phyloP scores from a whole-genome alignment of 495 filamentous ascomycete species.

The Bathelium albidoporum region DNA sequence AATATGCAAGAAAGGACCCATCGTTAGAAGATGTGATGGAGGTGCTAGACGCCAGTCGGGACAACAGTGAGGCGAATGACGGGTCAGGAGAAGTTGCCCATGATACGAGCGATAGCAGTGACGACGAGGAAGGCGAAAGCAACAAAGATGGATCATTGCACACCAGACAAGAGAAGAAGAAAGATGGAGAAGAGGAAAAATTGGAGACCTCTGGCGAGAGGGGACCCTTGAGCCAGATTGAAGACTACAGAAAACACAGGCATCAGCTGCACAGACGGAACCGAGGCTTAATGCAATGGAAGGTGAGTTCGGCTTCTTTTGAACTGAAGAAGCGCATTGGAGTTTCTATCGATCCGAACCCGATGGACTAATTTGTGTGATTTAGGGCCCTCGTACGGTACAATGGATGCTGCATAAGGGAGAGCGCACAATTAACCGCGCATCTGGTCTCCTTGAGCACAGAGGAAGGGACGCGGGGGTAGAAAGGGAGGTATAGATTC shows the following conservation, averaged over 20 bases:
- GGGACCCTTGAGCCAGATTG: slow-evolving; percentile 33
- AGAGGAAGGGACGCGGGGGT: slow-evolving; percentile 31
- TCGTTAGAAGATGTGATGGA: slow-evolving; percentile 51
- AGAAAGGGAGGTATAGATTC: slow-evolving; percentile 35
- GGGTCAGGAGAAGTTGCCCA: neutral
- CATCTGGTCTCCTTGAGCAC: slow-evolving; percentile 30
- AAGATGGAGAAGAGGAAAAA: slow-evolving; percentile 20
- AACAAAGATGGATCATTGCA: slow-evolving; percentile 9
- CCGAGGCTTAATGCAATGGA: slow-evolving; percentile 41
- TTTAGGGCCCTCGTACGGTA: slow-evolving; percentile 30
- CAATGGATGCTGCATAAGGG: slow-evolving; percentile 33
- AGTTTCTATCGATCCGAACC: neutral
- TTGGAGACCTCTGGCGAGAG: slow-evolving; percentile 24
- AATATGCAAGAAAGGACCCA: slow-evolving; percentile 38
- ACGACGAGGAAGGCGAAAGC: slow-evolving; percentile 14
- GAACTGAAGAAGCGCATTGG: slow-evolving; percentile 1
- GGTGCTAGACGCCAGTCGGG: slow-evolving; percentile 49
- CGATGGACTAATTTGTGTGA: neutral
- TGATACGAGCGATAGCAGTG: slow-evolving; percentile 21
- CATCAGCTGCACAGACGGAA: slow-evolving; percentile 35
- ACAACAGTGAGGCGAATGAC: slow-evolving; percentile 26
- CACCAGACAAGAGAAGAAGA: slow-evolving; percentile 8
- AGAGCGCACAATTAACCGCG: slow-evolving; percentile 27
- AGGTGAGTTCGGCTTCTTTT: slow-evolving; percentile 16
- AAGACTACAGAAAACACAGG: slow-evolving; percentile 34